Evolutionary conservation across 1,284 basidiomycete genomes (phyloP).

Genomic region (Hymenochaete sp.): DNA sequence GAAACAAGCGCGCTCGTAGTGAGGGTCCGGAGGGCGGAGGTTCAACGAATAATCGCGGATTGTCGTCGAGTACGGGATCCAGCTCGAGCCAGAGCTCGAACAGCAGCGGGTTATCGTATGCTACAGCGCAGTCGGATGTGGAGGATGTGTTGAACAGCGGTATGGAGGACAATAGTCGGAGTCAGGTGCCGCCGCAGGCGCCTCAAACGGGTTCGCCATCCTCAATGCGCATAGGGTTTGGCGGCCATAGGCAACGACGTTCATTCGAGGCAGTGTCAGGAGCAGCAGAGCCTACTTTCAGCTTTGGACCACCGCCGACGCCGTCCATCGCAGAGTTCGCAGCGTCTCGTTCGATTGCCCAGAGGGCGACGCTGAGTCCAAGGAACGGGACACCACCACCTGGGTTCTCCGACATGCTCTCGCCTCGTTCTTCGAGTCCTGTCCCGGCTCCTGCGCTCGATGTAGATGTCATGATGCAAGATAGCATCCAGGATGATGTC

Average conservation of each 20-base stretch:
- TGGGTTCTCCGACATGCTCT: slow-evolving; percentile 10
- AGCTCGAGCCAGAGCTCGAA: background rate
- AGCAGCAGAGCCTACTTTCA: background rate
- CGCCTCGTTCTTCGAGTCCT: slow-evolving; percentile 14
- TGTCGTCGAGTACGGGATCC: background rate
- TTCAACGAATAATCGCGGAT: background rate
- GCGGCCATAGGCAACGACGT: too few species aligned
- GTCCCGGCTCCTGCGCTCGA: slow-evolving; percentile 5
- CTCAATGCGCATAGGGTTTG: too few species aligned
- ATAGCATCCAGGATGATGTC: slow-evolving; percentile 2
- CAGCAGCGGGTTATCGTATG: background rate
- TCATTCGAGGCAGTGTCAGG: background rate
- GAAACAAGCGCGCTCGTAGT: slow-evolving; percentile 18
- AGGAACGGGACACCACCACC: slow-evolving; percentile 6
- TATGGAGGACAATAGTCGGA: too few species aligned
- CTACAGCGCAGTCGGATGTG: background rate
- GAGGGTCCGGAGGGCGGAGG: slow-evolving; percentile 13
- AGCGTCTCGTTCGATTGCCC: slow-evolving; percentile 2
- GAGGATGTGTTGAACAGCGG: too few species aligned
- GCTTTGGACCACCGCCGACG: background rate
- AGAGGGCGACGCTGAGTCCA: background rate
- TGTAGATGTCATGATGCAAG: slow-evolving; percentile 2
- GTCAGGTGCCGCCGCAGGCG: background rate
- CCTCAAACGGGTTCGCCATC: background rate
- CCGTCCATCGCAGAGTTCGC: slow-evolving; percentile 11